Base-by-base conservation (phyloP, 2,329 filamentous ascomycete genomes). In the Graphilbum ipis-grandicollis region DNA sequence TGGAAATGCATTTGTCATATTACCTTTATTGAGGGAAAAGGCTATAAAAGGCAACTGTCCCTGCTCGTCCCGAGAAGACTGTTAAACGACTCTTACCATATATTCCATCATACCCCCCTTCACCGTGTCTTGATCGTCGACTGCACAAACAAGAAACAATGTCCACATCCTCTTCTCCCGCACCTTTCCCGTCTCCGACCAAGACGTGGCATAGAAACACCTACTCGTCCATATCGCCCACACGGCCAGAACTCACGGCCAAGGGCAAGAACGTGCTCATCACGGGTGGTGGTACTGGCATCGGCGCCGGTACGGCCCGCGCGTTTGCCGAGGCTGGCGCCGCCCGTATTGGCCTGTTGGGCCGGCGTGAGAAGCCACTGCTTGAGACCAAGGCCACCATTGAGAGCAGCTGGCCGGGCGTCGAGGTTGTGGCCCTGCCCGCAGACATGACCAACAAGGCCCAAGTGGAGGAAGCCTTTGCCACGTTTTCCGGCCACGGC, bases 291-390 rank as follows among this genome's bases (percentile, higher is more conserved):
- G 67, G 66, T 3, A 66, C 63, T 2, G 69, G 71, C 23, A 65
- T 76, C 31, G 71, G 71, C 8, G 63, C 66, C 36, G 70, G 69
- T 0, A 61, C 72, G 8, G 70, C 70, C 5, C 59, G 64, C 38
- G 54, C 70, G 33, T 75, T 55, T 38, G 50, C 50, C 17, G 31
- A 37, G 19, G 53, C 53, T 12, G 51, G 52, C 13, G 52, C 53
- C 14, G 13, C 39, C 4, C 43, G 45, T n/a, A 48, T 58, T 19
- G 46, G 48, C 18, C 41, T 60, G 7, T 31, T 54, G 8, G 55
- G 50, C 6, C 51, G 55, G 28, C 44, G 43, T 1, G 34, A 38
- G 9, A 19, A 38, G 7, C 41, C 41, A 3, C 49, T 57, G 7
- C 12, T 28, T 18, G 19, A 33, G 1, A 38, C 42, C 14, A 34